Conservation (phyloP, 106 monocot genomes). For the Agapanthus africanus region DNA sequence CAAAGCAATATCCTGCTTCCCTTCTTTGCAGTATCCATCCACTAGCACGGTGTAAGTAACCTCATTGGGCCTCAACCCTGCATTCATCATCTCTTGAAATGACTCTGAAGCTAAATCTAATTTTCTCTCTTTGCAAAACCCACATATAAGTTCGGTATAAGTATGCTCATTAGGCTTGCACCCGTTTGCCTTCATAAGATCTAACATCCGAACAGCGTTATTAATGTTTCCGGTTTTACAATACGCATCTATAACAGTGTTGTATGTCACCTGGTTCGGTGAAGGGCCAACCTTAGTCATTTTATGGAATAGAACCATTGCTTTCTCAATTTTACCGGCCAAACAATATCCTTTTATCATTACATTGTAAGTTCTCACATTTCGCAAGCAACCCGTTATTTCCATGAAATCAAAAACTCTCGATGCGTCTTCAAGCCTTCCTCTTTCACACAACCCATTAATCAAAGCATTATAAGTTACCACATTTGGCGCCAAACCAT, state of each 20-base stretch:
- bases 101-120: constrained; percentile 43
- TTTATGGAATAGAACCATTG: constrained; percentile 60
- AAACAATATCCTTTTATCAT: constrained; percentile 65
- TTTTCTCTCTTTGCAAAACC: constrained; percentile 53
- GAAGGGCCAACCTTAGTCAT: constrained; percentile 59
- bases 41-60: constrained; percentile 65
- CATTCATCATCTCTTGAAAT: constrained; percentile 51
- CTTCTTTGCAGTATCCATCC: constrained; percentile 75
- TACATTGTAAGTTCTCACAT: constrained; percentile 59
- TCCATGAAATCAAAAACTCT: constrained; percentile 56
- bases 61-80: constrained; percentile 50
- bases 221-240: constrained; percentile 50
- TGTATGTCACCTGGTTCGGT: constrained; percentile 61
- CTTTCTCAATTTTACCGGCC: constrained; percentile 35
- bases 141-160: constrained; percentile 66
- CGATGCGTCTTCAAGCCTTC: constrained; percentile 29
- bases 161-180: constrained; percentile 71
- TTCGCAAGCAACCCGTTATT: constrained; percentile 28
- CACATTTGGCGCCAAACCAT: constrained; percentile 44
- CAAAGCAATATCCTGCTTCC: constrained; percentile 51
- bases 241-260: constrained; percentile 68
- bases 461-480: constrained; percentile 83
- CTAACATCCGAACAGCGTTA: constrained; percentile 60
- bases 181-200: constrained; percentile 59
- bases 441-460: constrained; percentile 54